Percentiles rank a stretch among this genome's conserved stretches.
These are phyloP conservation scores for Guadua angustifolia DNA, from an alignment of 176 grass and related monocot genomes.

Conservation along the genomic window DNA sequence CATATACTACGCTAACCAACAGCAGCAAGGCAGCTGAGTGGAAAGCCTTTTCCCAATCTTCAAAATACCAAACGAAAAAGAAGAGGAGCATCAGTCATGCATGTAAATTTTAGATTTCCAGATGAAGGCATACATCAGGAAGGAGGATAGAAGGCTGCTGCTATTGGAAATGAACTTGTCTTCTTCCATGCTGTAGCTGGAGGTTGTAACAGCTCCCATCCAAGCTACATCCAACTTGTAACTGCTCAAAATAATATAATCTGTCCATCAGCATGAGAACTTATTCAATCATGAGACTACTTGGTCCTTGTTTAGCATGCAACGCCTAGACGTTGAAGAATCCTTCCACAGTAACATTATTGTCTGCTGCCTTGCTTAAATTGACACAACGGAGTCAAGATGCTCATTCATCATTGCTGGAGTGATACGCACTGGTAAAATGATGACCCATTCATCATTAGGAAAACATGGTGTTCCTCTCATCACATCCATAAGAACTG, in stretches of 20 bases:
- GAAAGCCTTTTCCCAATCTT: not conserved
- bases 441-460: not conserved
- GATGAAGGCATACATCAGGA: not conserved
- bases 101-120: conserved; percentile 1
- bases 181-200: conserved; percentile 17
- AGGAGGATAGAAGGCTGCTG: conserved; percentile 22
- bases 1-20: conserved; percentile 16
- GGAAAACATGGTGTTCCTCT: not conserved
- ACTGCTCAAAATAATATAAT: conserved; percentile 11
- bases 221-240: conserved; percentile 17
- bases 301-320: not conserved
- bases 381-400: not conserved
- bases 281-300: conserved; percentile 1
- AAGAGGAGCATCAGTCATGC: not conserved
- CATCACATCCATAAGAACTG: not conserved
- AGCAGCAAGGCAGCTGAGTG: conserved; percentile 26
- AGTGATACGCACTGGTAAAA: not conserved
- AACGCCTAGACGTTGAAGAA: not conserved
- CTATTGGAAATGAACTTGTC: not conserved
- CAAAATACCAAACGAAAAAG: not conserved
- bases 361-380: not conserved
- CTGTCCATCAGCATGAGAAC: not conserved
- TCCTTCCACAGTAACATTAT: conserved; percentile 6
- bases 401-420: not conserved
- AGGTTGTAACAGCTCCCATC: not conserved